Evolutionary conservation across 1,284 basidiomycete genomes (phyloP).

Genomic region (Marasmius tenuissimus): DNA sequence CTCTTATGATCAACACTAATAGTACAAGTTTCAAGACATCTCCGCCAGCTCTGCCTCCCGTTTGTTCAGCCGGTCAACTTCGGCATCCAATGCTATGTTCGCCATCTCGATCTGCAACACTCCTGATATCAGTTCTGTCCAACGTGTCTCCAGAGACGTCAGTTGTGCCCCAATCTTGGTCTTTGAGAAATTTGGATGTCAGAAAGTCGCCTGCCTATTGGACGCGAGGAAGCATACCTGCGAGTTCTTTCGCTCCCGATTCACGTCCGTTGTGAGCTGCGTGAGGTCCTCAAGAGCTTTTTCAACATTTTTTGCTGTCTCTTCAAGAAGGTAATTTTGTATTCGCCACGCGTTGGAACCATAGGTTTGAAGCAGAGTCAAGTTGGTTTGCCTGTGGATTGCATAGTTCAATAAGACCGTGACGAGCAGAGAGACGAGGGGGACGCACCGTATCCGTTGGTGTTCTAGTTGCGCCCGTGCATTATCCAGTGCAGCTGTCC

Average conservation of each 20-base stretch:
- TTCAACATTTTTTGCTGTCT: conserved; percentile 75
- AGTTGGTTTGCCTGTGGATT: conserved; percentile 76
- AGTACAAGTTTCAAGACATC: conserved; percentile 19
- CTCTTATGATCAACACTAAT: background rate
- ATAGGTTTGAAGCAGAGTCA: conserved; percentile 83
- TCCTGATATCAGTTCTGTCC: conserved; percentile 87
- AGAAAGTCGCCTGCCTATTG: background rate
- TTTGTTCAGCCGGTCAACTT: conserved; percentile 59
- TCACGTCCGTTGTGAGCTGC: conserved; percentile 78
- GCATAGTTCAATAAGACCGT: conserved; percentile 7
- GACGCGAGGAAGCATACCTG: conserved; percentile 53
- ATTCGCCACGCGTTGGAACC: conserved; percentile 91
- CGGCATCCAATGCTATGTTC: conserved; percentile 80
- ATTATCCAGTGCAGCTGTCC: conserved; percentile 77
- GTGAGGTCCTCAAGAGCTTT: conserved; percentile 70
- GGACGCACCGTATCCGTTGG: conserved; percentile 79
- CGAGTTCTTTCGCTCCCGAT: conserved; percentile 81
- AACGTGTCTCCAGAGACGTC: conserved; percentile 77
- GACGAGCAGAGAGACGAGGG: background rate
- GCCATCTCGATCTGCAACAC: conserved; percentile 91
- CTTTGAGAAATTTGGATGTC: conserved; percentile 34
- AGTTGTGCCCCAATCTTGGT: conserved; percentile 76
- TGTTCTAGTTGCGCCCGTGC: conserved; percentile 89
- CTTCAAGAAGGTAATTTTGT: conserved; percentile 86
- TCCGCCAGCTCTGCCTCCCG: conserved; percentile 60